Percentiles rank a stretch among this genome's conserved stretches.
Conservation (phyloP, 306 rosid species). For the Vigna unguiculata region DNA sequence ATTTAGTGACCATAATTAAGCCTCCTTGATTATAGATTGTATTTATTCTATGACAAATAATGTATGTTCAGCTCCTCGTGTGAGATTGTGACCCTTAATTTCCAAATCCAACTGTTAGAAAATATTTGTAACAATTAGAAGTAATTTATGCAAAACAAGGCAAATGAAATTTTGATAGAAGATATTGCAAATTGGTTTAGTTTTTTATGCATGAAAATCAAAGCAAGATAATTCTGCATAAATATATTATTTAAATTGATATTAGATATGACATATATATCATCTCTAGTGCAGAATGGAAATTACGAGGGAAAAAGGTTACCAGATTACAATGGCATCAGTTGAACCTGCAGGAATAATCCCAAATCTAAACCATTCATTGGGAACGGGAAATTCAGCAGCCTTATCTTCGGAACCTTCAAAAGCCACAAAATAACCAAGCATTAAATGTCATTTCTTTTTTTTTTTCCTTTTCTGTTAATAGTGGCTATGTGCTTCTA, state of each 20-base stretch:
- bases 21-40: not conserved
- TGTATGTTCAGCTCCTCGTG: not conserved
- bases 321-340: constrained; percentile 96
- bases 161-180: not conserved
- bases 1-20: constrained; percentile 8
- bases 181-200: not conserved
- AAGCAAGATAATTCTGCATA: constrained; percentile 2
- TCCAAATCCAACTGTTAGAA: not conserved
- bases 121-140: not conserved
- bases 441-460: constrained; percentile 24
- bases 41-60: not conserved
- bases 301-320: constrained; percentile 41
- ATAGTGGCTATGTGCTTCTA: constrained; percentile 9
- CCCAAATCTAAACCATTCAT: constrained; percentile 79
- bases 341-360: constrained; percentile 98
- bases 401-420: constrained; percentile 66
- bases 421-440: constrained; percentile 42
- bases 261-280: constrained; percentile 24
- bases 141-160: constrained; percentile 1
- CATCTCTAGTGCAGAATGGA: constrained; percentile 8
- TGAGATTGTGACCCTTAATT: not conserved
- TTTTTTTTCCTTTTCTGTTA: not conserved
- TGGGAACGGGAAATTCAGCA: constrained; percentile 61
- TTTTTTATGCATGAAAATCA: constrained; percentile 26
- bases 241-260: not conserved